These are phyloP conservation scores for Fusarium longipes DNA, from an alignment of 2,329 filamentous ascomycete species.

Conservation along the genomic window DNA sequence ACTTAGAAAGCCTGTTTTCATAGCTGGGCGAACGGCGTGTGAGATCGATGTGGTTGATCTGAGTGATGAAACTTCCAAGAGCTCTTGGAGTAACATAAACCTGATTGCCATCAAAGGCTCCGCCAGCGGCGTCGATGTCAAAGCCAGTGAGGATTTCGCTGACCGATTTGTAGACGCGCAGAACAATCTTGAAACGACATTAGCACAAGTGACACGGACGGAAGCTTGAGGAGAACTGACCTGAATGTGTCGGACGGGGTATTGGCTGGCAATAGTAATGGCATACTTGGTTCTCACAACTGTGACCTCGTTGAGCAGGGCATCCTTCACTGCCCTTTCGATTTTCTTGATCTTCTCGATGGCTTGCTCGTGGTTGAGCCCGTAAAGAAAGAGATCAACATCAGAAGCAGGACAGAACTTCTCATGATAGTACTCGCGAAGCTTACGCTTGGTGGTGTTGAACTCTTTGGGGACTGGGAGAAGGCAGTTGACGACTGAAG, in stretches of 20 bases:
- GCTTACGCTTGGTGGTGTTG: constrained; percentile 69
- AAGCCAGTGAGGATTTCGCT: constrained; percentile 89
- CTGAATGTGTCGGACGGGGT: constrained; percentile 83
- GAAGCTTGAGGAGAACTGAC: constrained; percentile 45
- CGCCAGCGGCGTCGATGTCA: constrained; percentile 86
- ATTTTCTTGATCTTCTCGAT: constrained; percentile 87
- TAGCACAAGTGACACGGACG: neutral
- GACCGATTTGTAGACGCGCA: constrained; percentile 85
- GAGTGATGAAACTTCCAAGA: constrained; percentile 81
- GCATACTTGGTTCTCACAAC: constrained; percentile 88
- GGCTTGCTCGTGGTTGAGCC: constrained; percentile 79
- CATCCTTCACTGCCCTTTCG: constrained; percentile 78
- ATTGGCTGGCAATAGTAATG: constrained; percentile 85
- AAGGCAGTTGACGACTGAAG: constrained; percentile 81
- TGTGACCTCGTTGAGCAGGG: constrained; percentile 84
- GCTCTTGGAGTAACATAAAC: constrained; percentile 84
- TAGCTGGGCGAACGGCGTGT: constrained; percentile 85
- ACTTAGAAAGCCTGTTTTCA: constrained; percentile 87
- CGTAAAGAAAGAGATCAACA: constrained; percentile 88
- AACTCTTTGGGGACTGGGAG: constrained; percentile 75
- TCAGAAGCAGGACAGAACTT: constrained; percentile 85
- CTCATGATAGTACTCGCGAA: constrained; percentile 83
- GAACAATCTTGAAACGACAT: constrained; percentile 70
- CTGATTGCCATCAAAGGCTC: constrained; percentile 82
- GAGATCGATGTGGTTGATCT: constrained; percentile 83